Base-by-base conservation (phyloP, 345 rosid species). In the Melaleuca alternifolia region DNA sequence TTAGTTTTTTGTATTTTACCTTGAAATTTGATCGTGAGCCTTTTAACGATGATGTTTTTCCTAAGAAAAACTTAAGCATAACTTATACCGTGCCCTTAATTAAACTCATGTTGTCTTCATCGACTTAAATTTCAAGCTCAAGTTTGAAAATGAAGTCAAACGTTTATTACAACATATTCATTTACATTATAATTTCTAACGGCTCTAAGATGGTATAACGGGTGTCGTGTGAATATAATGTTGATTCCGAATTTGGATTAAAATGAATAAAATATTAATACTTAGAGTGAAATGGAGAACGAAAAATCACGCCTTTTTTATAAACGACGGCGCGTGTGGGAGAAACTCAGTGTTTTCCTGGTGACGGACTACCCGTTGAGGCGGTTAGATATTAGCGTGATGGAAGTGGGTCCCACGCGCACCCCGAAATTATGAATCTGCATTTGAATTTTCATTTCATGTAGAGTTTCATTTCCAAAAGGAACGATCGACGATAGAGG, bases 371-470 rank as follows among this genome's bases (percentile, higher is more conserved):
- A 84, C 86, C 86, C 44, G 26, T 50, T 26, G 28, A 62, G 86
- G 81, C 82, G 82, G 86, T 61, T 30, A 24, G 87, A 75, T 75
- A 85, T 75, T 52, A 48, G 37, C 48, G 81, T 28, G 44, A 44
- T 50, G 24, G 52, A 4, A 14, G 85, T 50, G 71, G 86, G 53
- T 4, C 53, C 86, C 52, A 24, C 15, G 51, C 15, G 51, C 9
- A 41, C 16, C 56, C 50, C 11, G 37, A 41, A 77, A 76, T n/a
- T 33, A 85, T 65, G 54, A 30, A 51, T 44, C 59, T 26, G 83
- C 87, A 54, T 77, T 85, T 57, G 85, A 79, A 85, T 85, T 41
- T 86, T 30, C 28, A 79, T 79, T 54, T 86, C 87, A 77, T 71
- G 48, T 37, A 48, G 81, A 37, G 81, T 71, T 71, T 71, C 81